Evolutionary conservation across 106 monocot species (phyloP).

Genomic region (Acanthochlamys bracteata): DNA sequence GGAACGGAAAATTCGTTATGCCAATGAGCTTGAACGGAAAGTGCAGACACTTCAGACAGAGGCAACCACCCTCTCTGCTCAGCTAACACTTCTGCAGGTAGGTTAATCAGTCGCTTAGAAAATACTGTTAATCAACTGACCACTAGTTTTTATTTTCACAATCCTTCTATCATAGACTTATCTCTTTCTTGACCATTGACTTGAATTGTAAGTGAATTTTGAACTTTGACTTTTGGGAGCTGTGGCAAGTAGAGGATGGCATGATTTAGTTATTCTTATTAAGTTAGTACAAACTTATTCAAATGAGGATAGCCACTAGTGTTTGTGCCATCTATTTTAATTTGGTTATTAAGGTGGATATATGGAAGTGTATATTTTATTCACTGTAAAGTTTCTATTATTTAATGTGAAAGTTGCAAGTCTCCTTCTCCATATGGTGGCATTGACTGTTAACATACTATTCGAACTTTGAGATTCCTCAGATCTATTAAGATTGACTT

Average conservation of each 20-base stretch:
- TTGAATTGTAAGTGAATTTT: neutral
- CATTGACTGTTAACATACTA: no score
- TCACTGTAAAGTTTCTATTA: no score
- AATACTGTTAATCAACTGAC: neutral
- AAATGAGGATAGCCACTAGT: neutral
- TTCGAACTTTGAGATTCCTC: no score
- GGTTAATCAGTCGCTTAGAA: neutral
- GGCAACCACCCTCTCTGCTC: conserved; percentile 62
- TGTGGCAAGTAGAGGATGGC: neutral
- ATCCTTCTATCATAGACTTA: neutral
- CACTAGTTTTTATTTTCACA: neutral
- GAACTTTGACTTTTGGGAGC: neutral
- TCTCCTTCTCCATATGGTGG: no score
- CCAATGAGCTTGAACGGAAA: conserved; percentile 60
- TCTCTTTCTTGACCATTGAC: neutral
- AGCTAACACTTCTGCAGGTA: conserved; percentile 65
- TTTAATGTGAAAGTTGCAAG: no score
- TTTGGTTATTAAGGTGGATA: no score
- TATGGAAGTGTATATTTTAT: no score
- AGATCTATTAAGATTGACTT: no score
- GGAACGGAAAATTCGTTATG: conserved; percentile 63
- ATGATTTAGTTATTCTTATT: neutral
- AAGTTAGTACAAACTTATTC: neutral
- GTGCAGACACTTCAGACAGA: conserved; percentile 66
- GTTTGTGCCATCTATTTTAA: no score